phyloP scores from a whole-genome alignment of 352 stramenopile genomes.

The Phytophthora ramorum region DNA sequence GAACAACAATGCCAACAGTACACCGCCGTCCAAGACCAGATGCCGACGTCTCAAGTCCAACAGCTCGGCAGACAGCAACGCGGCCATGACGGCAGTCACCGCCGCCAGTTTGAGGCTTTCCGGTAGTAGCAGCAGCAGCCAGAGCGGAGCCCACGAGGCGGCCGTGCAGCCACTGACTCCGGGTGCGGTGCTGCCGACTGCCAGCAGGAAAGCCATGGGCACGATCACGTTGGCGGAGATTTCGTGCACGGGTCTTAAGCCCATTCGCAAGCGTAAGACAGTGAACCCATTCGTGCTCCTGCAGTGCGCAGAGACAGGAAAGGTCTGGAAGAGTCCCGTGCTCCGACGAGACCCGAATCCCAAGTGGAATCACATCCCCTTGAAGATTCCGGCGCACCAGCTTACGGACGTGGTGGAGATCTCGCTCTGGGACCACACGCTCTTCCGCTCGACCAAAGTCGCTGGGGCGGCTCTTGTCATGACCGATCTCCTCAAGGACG shows the following conservation, averaged over 20 bases:
- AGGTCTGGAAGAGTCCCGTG: slow-evolving; percentile 58
- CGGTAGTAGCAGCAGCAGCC: slow-evolving; percentile 45
- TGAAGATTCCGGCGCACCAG: slow-evolving; percentile 48
- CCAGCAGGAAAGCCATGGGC: slow-evolving; percentile 12
- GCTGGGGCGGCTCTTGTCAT: slow-evolving; percentile 51
- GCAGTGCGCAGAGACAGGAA: slow-evolving; percentile 36
- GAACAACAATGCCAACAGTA: slow-evolving; percentile 20
- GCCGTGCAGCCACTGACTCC: slow-evolving; percentile 27
- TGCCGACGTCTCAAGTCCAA: slow-evolving; percentile 38
- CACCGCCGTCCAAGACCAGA: slow-evolving; percentile 12
- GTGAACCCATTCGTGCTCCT: slow-evolving; percentile 68
- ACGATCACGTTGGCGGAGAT: slow-evolving; percentile 41
- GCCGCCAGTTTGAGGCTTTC: slow-evolving; percentile 33
- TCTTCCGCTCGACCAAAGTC: slow-evolving; percentile 71
- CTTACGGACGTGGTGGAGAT: slow-evolving; percentile 54
- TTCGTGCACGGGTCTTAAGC: slow-evolving; percentile 45
- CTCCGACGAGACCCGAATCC: slow-evolving; percentile 48
- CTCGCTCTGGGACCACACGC: slow-evolving; percentile 70
- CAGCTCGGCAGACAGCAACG: slow-evolving; percentile 33
- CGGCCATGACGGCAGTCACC: slow-evolving; percentile 26
- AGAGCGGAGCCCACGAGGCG: slow-evolving; percentile 34
- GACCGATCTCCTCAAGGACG: slow-evolving; percentile 51
- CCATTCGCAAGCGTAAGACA: slow-evolving; percentile 59
- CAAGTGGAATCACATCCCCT: slow-evolving; percentile 47
- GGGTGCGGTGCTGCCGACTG: background rate